These are phyloP conservation scores for Trametes sp. DNA, from an alignment of 1,284 basidiomycete genomes.

Conservation along the genomic window DNA sequence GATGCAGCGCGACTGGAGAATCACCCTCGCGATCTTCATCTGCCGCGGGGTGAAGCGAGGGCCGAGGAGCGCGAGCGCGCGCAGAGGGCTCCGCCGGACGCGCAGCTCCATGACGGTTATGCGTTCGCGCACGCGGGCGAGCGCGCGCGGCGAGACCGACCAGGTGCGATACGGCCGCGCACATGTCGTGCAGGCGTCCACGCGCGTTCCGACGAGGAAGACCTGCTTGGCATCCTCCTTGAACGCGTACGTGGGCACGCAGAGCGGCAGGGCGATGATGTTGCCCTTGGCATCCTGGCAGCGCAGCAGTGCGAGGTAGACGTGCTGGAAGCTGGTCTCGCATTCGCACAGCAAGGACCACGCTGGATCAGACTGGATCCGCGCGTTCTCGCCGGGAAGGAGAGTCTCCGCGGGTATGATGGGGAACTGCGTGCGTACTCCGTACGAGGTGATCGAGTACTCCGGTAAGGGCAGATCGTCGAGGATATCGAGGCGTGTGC, in stretches of 20 bases:
- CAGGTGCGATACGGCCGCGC: background rate
- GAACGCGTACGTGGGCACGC: background rate
- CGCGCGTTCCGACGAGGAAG: constrained; percentile 1
- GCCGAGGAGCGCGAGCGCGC: background rate
- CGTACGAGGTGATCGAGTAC: background rate
- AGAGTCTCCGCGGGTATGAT: background rate
- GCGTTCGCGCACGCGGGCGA: background rate
- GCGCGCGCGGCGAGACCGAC: background rate
- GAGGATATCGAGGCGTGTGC: background rate
- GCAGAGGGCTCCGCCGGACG: background rate
- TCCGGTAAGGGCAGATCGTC: background rate
- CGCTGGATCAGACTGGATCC: background rate
- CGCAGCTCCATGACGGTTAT: background rate
- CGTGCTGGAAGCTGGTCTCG: background rate
- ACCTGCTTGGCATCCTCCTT: background rate
- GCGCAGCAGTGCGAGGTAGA: background rate
- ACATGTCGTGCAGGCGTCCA: background rate
- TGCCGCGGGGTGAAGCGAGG: background rate
- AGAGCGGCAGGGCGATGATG: background rate
- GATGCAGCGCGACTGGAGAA: background rate
- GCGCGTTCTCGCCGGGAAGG: background rate
- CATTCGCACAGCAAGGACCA: background rate
- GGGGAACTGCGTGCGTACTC: background rate
- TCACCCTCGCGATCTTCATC: background rate
- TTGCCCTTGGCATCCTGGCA: background rate